Percentiles rank a stretch among this genome's conserved stretches.
phyloP scores from a whole-genome alignment of 2,329 filamentous ascomycete genomes.

The Ramularia endophylla region DNA sequence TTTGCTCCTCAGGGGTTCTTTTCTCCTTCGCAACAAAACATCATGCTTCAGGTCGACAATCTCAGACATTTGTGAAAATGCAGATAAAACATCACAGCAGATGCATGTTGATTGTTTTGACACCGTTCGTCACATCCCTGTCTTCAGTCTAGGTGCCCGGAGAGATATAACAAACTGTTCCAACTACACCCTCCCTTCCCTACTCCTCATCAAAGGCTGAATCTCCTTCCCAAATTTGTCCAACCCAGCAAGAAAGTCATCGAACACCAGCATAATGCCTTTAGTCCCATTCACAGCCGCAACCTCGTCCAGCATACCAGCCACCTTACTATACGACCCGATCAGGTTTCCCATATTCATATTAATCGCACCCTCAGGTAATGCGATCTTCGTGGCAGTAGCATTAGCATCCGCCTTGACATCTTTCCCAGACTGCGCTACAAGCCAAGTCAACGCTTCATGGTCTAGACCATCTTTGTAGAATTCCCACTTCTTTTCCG shows the following conservation, averaged over 20 bases:
- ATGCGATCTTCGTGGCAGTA: constrained; percentile 4
- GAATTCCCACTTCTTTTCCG: constrained; percentile 10
- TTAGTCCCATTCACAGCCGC: constrained; percentile 7
- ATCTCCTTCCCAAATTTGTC: constrained; percentile 12
- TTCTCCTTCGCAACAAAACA: no score
- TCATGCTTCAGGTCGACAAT: no score
- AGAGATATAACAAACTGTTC: constrained; percentile 1
- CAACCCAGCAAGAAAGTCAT: constrained; percentile 10
- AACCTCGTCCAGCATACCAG: constrained; percentile 7
- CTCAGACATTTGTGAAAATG: no score
- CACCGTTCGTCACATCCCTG: no score
- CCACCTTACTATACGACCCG: constrained; percentile 5
- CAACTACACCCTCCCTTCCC: constrained; percentile 1
- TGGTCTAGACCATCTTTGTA: constrained; percentile 13
- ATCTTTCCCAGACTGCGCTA: constrained; percentile 7
- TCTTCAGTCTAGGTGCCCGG: no score
- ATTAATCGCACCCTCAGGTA: constrained; percentile 12
- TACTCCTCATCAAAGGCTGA: constrained; percentile 13
- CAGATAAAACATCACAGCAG: no score
- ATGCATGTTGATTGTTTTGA: no score
- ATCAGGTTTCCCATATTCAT: constrained; percentile 14
- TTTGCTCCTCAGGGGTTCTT: no score
- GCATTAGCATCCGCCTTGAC: constrained; percentile 10
- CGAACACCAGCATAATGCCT: constrained; percentile 13
- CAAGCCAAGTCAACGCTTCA: constrained; percentile 14